phyloP scores from a whole-genome alignment of 345 rosid species.

The Arabis hirsuta region DNA sequence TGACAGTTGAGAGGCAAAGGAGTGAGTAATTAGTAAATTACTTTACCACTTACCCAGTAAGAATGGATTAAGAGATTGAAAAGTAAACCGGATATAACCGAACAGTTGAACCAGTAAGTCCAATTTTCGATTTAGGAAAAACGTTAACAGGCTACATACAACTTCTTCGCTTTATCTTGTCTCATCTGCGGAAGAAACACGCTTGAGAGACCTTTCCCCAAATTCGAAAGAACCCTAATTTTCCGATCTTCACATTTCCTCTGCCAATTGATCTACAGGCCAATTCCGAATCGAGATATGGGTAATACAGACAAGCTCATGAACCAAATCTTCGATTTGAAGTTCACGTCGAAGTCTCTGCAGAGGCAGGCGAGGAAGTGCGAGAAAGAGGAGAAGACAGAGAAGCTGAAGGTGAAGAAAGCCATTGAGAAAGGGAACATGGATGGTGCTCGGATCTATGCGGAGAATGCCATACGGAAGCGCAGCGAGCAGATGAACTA shows the following conservation, averaged over 20 bases:
- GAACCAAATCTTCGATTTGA: conserved; percentile 92
- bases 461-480: conserved; percentile 89
- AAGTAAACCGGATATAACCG: conserved; percentile 25
- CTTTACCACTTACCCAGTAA: background rate
- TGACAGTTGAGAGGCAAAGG: background rate
- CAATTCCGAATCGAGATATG: conserved; percentile 42
- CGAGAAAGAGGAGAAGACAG: conserved; percentile 93
- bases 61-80: background rate
- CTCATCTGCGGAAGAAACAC: conserved; percentile 22
- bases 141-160: background rate
- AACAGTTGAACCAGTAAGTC: conserved; percentile 16
- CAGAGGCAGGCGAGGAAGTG: conserved; percentile 85
- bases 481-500: conserved; percentile 96
- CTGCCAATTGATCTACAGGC: background rate
- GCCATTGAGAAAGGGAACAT: conserved; percentile 96
- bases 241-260: background rate
- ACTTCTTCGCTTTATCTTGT: background rate
- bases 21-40: background rate
- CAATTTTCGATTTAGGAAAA: conserved; percentile 11
- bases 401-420: conserved; percentile 89
- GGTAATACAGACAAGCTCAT: conserved; percentile 87
- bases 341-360: conserved; percentile 84
- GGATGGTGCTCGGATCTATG: conserved; percentile 97
- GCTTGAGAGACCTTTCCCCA: conserved; percentile 19
- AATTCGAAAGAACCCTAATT: conserved; percentile 30